A percentile compares a stretch with the other conserved stretches of the same genome.
Conservation (phyloP, 139 green algal genomes). For the Nannochloris sp. region DNA sequence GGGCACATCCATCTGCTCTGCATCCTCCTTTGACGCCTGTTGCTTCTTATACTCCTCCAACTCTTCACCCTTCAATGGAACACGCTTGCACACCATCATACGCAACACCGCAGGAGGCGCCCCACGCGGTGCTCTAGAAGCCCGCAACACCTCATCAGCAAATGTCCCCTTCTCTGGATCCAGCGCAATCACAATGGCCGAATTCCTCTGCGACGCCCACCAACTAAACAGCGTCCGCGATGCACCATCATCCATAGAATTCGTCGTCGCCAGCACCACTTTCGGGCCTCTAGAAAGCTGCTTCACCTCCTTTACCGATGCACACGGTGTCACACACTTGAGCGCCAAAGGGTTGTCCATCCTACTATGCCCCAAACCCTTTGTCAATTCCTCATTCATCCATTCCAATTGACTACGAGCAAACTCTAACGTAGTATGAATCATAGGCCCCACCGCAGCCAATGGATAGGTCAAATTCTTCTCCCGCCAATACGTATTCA, state of each 20-base stretch:
- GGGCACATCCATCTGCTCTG: conserved; percentile 5
- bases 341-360: conserved; percentile 58
- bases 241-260: conserved; percentile 54
- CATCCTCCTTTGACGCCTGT: conserved; percentile 17
- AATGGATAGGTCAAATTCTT: conserved; percentile 60
- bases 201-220: conserved; percentile 61
- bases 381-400: conserved; percentile 59
- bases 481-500: conserved; percentile 67
- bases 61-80: conserved; percentile 74
- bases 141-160: neutral
- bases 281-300: conserved; percentile 39
- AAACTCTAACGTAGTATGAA: conserved; percentile 58
- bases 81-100: conserved; percentile 32
- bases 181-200: conserved; percentile 70
- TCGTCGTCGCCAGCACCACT: conserved; percentile 74
- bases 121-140: neutral
- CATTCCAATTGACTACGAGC: conserved; percentile 75
- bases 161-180: conserved; percentile 19
- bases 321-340: conserved; percentile 41
- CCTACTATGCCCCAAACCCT: conserved; percentile 41
- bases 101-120: conserved; percentile 28
- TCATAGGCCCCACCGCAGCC: conserved; percentile 55
- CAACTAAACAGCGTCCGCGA: conserved; percentile 65
- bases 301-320: conserved; percentile 37
- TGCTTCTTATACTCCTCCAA: conserved; percentile 34